Percentiles rank a stretch among this genome's conserved stretches.
Evolutionary conservation across 169 alveolate species (phyloP).

Genomic region (Plasmodium gaboni): DNA sequence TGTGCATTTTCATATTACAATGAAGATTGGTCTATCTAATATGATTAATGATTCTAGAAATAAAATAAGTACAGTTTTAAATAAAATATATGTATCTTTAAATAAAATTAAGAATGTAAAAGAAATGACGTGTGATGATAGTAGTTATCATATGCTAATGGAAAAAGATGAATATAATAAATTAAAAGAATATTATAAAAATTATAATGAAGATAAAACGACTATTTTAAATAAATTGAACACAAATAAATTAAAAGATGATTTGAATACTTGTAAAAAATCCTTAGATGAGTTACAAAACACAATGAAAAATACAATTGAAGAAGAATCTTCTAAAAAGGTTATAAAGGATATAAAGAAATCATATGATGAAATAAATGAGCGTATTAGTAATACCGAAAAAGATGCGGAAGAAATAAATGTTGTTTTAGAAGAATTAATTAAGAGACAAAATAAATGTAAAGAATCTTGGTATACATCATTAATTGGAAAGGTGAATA

Average conservation of each 20-base stretch:
- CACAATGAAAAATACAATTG: background rate
- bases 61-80: conserved; percentile 4
- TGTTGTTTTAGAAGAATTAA: background rate
- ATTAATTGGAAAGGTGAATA: conserved; percentile 14
- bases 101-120: conserved; percentile 2
- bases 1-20: background rate
- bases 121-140: conserved; percentile 3
- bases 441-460: conserved; percentile 8
- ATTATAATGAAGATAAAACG: conserved; percentile 10
- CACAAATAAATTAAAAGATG: conserved; percentile 2
- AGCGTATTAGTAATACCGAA: background rate
- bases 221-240: background rate
- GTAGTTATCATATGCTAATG: background rate
- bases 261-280: background rate
- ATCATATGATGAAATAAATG: background rate
- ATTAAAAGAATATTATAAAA: conserved; percentile 6
- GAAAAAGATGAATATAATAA: conserved; percentile 23
- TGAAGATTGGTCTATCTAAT: conserved; percentile 10
- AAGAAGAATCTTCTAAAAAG: conserved; percentile 2
- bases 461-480: conserved; percentile 19
- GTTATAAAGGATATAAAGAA: background rate
- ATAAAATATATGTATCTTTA: conserved; percentile 22
- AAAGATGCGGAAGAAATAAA: background rate
- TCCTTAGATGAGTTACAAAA: conserved; percentile 6
- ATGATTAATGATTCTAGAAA: conserved; percentile 3